These are phyloP conservation scores for Taiozyma onychis DNA, from an alignment of 1,139 yeast species.

Conservation along the genomic window DNA sequence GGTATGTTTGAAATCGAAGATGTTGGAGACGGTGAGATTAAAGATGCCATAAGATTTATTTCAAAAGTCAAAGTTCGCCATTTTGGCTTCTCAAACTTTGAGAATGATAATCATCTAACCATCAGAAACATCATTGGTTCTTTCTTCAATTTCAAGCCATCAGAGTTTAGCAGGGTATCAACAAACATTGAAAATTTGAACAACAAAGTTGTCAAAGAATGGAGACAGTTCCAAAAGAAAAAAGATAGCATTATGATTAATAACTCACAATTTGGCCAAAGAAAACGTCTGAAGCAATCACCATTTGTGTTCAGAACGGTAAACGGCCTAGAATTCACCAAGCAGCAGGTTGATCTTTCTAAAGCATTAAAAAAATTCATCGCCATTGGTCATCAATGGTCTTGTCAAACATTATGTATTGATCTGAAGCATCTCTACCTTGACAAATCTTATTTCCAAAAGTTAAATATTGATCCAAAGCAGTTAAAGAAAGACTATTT, in stretches of 20 bases:
- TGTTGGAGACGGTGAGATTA: constrained; percentile 20
- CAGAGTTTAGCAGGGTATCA: constrained; percentile 1
- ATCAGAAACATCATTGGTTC: constrained; percentile 20
- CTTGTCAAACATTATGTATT: constrained; percentile 21
- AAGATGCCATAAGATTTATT: constrained; percentile 16
- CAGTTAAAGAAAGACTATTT: constrained; percentile 5
- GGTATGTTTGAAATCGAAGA: constrained; percentile 22
- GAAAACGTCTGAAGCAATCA: constrained; percentile 13
- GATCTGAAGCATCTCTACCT: constrained; percentile 15
- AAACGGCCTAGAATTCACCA: constrained; percentile 16
- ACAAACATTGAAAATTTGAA: constrained; percentile 10
- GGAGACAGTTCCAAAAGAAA: constrained; percentile 14
- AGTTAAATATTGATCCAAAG: background rate
- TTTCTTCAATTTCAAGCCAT: constrained; percentile 14
- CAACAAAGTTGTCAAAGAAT: constrained; percentile 17
- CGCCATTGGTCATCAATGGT: constrained; percentile 22
- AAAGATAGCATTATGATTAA: background rate
- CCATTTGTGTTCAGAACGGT: constrained; percentile 13
- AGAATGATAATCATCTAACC: constrained; percentile 12
- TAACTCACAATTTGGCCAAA: constrained; percentile 1
- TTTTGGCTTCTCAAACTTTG: constrained; percentile 19
- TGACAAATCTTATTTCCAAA: constrained; percentile 8
- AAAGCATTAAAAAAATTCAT: constrained; percentile 11
- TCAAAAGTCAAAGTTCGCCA: constrained; percentile 22
- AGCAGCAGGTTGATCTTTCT: constrained; percentile 17